Evolutionary conservation across 169 alveolate species (phyloP).

Genomic region (Plasmodium adleri): DNA sequence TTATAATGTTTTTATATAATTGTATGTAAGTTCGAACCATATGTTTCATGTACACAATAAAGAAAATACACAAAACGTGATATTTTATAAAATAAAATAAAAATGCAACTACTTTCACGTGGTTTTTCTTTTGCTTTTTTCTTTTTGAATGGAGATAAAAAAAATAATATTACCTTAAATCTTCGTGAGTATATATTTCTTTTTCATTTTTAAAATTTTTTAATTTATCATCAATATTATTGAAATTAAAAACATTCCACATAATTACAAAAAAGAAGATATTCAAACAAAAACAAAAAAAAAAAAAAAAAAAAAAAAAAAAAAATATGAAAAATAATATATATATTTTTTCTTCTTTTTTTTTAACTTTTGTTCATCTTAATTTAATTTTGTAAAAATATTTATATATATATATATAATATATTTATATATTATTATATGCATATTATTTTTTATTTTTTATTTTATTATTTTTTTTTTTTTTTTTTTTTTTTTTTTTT

Average conservation of each 20-base stretch:
- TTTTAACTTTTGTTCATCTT: neutral
- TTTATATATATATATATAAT: too few species aligned
- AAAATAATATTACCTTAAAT: conserved; percentile 27
- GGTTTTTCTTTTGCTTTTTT: neutral
- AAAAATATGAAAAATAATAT: too few species aligned
- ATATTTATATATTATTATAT: too few species aligned
- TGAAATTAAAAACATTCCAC: conserved; percentile 69
- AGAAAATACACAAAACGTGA: too few species aligned
- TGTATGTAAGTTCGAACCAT: too few species aligned
- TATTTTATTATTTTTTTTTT: too few species aligned
- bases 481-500: too few species aligned
- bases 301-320: conserved; percentile 7
- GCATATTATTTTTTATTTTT: too few species aligned
- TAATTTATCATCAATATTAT: conserved; percentile 52
- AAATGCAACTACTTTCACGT: neutral
- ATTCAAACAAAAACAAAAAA: neutral
- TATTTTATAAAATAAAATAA: neutral
- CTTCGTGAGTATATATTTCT: conserved; percentile 67
- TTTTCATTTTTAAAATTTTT: conserved; percentile 65
- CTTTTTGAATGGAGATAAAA: neutral
- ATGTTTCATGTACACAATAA: too few species aligned
- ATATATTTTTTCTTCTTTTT: neutral
- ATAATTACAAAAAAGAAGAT: conserved; percentile 20
- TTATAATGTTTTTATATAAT: too few species aligned
- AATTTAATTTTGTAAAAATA: neutral